These are phyloP conservation scores for Aegilops speltoides DNA, from an alignment of 176 grass and related monocot species.

Conservation along the genomic window DNA sequence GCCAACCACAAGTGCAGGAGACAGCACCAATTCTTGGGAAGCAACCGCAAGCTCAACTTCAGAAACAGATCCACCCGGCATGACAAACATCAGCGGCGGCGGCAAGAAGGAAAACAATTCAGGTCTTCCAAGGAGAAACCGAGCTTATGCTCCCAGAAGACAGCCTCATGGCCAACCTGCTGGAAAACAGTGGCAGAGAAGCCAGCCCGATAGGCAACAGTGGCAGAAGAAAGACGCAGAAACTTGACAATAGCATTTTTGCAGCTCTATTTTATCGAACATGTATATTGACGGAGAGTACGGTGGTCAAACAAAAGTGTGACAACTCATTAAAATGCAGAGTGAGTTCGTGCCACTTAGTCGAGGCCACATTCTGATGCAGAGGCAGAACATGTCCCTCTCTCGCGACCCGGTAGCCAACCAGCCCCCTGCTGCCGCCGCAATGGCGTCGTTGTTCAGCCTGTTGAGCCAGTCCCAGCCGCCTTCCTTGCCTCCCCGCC, in stretches of 20 bases:
- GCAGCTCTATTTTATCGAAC: not conserved
- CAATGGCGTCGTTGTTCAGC: too few species aligned
- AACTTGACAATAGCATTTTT: slow-evolving; percentile 48
- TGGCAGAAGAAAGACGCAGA: slow-evolving; percentile 52
- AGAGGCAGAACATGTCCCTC: too few species aligned
- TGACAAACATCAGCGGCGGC: slow-evolving; percentile 15
- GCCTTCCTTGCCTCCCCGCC: too few species aligned
- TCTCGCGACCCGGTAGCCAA: too few species aligned
- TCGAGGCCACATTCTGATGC: not conserved
- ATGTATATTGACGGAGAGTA: not conserved
- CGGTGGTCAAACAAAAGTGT: not conserved
- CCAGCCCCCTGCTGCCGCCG: too few species aligned
- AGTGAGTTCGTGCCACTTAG: not conserved
- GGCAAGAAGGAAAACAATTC: slow-evolving; percentile 56
- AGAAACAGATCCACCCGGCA: slow-evolving; percentile 23
- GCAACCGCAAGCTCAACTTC: slow-evolving; percentile 17
- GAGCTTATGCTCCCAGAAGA: slow-evolving; percentile 42
- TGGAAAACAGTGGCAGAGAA: slow-evolving; percentile 18
- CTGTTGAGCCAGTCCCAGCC: too few species aligned
- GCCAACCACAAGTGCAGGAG: slow-evolving; percentile 22
- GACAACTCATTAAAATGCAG: slow-evolving; percentile 2
- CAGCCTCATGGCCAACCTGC: slow-evolving; percentile 24
- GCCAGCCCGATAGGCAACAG: slow-evolving; percentile 8
- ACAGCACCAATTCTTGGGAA: slow-evolving; percentile 12
- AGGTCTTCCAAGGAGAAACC: slow-evolving; percentile 44